Percentiles rank a stretch among this genome's conserved stretches.
These are phyloP conservation scores for Ilyonectria mors-panacis DNA, from an alignment of 2,329 filamentous ascomycete genomes.

Conservation along the genomic window DNA sequence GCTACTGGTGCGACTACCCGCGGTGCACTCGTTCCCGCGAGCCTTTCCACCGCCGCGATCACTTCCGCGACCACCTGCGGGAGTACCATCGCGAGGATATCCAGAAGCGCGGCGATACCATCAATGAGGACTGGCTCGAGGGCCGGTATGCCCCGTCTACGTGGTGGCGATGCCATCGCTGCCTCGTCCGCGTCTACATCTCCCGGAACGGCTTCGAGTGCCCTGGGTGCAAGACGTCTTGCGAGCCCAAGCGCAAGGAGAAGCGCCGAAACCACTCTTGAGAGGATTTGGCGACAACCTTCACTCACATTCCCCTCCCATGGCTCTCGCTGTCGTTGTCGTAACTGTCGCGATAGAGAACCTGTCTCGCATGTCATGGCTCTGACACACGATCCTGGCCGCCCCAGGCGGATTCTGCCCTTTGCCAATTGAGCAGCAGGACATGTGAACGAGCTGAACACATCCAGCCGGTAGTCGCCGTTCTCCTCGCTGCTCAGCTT, in stretches of 20 bases:
- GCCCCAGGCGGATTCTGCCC: not conserved
- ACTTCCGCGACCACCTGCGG: conserved; percentile 71
- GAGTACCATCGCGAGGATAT: conserved; percentile 70
- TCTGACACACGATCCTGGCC: not conserved
- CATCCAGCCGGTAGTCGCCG: conserved; percentile 20
- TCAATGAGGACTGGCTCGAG: conserved; percentile 57
- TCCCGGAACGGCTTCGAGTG: conserved; percentile 61
- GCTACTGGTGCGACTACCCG: conserved; percentile 67
- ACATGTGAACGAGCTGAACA: conserved; percentile 24
- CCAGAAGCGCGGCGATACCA: conserved; percentile 59
- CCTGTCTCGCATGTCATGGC: not conserved
- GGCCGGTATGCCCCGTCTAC: conserved; percentile 55
- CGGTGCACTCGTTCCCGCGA: conserved; percentile 61
- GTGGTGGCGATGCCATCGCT: conserved; percentile 71
- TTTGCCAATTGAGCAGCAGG: conserved; percentile 13
- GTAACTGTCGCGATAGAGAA: not conserved
- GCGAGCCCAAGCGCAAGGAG: conserved; percentile 61
- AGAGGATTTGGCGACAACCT: not conserved
- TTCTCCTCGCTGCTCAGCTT: conserved; percentile 13
- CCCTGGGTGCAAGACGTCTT: conserved; percentile 61
- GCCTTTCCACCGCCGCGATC: conserved; percentile 69
- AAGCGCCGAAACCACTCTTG: conserved; percentile 45
- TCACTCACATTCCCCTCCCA: not conserved
- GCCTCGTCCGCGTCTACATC: conserved; percentile 63
- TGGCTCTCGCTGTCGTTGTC: not conserved